Evolutionary conservation across 1,284 basidiomycete species (phyloP), one percentile per base, ranked within the genome.

Genomic region (Ustilago cynodontis): DNA sequence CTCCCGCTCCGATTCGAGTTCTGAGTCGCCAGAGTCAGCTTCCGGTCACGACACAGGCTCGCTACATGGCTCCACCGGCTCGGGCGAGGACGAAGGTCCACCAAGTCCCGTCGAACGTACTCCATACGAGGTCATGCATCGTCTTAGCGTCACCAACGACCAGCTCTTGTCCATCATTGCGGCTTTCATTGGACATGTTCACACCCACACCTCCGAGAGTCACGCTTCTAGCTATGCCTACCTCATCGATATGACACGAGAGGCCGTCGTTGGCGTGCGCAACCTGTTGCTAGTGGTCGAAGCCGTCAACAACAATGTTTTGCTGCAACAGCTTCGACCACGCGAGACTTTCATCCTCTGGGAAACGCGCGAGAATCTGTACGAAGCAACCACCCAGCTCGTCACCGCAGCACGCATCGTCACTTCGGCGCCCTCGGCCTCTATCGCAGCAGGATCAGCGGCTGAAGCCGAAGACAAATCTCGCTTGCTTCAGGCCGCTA

Each of bases 181-280:
- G 13, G 95, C 95, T 2, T 95, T 99, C 86, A 96, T 99, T 81
- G 95, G 95, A 1, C 95, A 98, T 82, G 93, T 94, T 1, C 95
- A 99, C 84, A 93, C 93, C 16, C 94, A 98, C 88, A 92, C 93
- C 20, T 91, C 93, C 59, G 89, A 90, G 26, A 93, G 93, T 20
- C 94, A 97, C 86, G 79, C 82, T 1, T 93, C 95, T 0, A 94
- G 94, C 9, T 96, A 94, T 39, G 94, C 94, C 0, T 92, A 95
- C 79, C 90, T 98, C 85, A 95, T 98, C 85, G 94, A 98, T 79
- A 90, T 97, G 70, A 94, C 95, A 6, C 91, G 93, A 56, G 94
- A 97, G 87, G 93, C 95, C 28, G 93, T 98, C 58, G 94, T 96
- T 84, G 91, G 92, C 86, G 94, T 97, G 20, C 93, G 94, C 86